Evolutionary conservation across 768 basidiomycete species (phyloP), one percentile per base, ranked within the genome.

Genomic region (Xerocomellus chrysenteron): DNA sequence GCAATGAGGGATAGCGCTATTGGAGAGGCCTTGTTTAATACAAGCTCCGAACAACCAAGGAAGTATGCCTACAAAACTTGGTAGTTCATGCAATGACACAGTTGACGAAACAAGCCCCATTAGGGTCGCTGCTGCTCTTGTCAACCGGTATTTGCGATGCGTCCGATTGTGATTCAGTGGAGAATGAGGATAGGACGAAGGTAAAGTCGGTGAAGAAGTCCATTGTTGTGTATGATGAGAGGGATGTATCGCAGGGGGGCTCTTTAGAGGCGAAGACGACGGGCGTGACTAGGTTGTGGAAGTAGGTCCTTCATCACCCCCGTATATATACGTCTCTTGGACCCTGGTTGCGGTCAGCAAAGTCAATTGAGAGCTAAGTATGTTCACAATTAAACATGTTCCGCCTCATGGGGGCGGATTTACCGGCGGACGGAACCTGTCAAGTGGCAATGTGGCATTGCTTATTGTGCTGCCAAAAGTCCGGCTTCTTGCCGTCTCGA

Each of bases 51-150:
- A 41, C 12, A 11, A 19, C 17, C n/a, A 35, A 46, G 19, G 43
- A 30, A 47, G 36, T 21, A n/a, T 24, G 28, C 66, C 52, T 39
- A 70, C 68, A 39, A 17, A 26, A 40, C 30, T 17, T 7, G n/a
- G 16, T 35, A 26, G 44, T 12, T 65, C 65, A 69, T 55, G 45
- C 56, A 19, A 68, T 47, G 37, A 65, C 60, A 24, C 67, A 68
- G 1, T 5, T 1, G 17, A 6, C 6, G 17, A 2, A 0, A 35
- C 2, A 37, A 2, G 2, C 3, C 19, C 19, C 9, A 19, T 14
- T 52, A 13, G 19, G 26, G 26, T 28, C 26, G 26, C 26, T 28
- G 26, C 26, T 39, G 39, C 13, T 12, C 19, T 63, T 19, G 56
- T 65, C 46, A 10, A 52, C 57, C 9, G 65, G 67, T 26, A 62